These are phyloP conservation scores for Tetraselmis striata DNA, from an alignment of 139 green algal species.

Conservation along the genomic window DNA sequence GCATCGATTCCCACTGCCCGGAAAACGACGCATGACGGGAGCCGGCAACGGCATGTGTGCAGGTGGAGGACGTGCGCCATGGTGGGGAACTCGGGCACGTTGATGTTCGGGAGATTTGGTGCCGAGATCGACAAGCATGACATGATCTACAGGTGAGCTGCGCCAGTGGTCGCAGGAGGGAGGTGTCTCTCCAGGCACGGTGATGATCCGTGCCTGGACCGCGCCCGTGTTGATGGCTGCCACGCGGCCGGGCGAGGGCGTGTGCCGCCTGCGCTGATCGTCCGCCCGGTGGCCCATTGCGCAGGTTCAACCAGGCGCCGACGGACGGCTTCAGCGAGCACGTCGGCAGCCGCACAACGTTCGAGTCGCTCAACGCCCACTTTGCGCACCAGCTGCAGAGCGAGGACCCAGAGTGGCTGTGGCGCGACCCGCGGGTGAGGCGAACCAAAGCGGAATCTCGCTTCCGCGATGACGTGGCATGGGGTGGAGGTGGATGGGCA, in stretches of 20 bases:
- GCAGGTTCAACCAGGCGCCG: conserved; percentile 19
- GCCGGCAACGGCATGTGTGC: too few relatives aligned
- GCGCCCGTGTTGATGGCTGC: too few relatives aligned
- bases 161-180: too few relatives aligned
- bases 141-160: conserved; percentile 18
- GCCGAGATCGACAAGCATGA: conserved; percentile 19
- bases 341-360: conserved; percentile 13
- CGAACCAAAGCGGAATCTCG: too few relatives aligned
- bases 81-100: conserved; percentile 21
- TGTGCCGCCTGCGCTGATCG: too few relatives aligned
- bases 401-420: conserved; percentile 12
- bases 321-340: conserved; percentile 9
- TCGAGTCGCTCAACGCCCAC: conserved; percentile 24
- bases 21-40: too few relatives aligned
- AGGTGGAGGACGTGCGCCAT: conserved; percentile 14
- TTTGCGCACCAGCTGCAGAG: conserved; percentile 13
- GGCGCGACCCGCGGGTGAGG: conserved; percentile 16
- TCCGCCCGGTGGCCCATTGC: not conserved
- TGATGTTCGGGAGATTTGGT: conserved; percentile 6
- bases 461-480: too few relatives aligned
- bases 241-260: too few relatives aligned
- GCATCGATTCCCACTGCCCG: too few relatives aligned
- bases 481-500: too few relatives aligned
- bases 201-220: too few relatives aligned
- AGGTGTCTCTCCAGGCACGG: too few relatives aligned